A percentile compares a stretch with the other conserved stretches of the same genome.
Conservation (phyloP, 345 rosid species). For the Populus simonii region DNA sequence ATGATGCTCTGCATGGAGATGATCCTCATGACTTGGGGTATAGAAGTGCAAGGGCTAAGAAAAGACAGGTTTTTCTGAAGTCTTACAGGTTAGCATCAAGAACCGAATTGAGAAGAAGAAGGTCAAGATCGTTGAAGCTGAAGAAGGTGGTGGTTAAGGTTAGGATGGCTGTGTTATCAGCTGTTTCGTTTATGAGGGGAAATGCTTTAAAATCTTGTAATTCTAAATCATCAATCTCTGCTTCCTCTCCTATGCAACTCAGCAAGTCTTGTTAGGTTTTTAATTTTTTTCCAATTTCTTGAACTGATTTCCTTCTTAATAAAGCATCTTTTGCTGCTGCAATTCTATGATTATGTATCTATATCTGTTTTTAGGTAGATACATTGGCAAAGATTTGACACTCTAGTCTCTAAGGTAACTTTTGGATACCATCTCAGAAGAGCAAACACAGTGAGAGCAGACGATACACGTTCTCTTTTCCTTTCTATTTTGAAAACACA, state of each 20-base stretch:
- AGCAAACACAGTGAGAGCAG: no score
- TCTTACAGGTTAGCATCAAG: constrained; percentile 39
- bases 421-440: no score
- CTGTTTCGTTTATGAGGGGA: constrained; percentile 20
- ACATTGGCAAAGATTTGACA: no score
- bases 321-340: neutral
- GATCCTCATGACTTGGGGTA: constrained; percentile 8
- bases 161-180: constrained; percentile 26
- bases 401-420: no score
- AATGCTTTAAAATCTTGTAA: constrained; percentile 24
- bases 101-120: constrained; percentile 17
- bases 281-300: neutral
- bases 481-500: no score
- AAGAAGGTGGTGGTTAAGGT: constrained; percentile 40
- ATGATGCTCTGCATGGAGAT: neutral
- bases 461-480: no score
- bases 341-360: neutral
- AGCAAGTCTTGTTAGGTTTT: neutral
- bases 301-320: neutral
- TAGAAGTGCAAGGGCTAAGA: constrained; percentile 40
- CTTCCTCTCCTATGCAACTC: constrained; percentile 12
- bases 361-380: neutral
- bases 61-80: constrained; percentile 45
- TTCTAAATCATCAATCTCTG: constrained; percentile 29
- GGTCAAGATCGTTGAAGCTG: constrained; percentile 17